Evolutionary conservation across 371 early-diverging fungal species (phyloP).

Genomic region (Mortierella sp.): DNA sequence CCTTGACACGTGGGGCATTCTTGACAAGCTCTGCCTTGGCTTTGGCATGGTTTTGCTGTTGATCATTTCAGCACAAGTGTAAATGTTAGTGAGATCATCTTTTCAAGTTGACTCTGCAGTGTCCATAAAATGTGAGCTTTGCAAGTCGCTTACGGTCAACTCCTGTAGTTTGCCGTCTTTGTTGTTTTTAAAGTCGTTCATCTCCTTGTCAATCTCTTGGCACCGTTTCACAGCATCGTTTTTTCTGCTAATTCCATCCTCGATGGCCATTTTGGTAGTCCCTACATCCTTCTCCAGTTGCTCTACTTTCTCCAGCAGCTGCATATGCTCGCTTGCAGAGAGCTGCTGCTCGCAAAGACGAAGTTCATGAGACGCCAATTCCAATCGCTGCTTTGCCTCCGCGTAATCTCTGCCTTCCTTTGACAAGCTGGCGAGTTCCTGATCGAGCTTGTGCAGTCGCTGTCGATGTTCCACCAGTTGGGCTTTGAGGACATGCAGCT

Average conservation of each 20-base stretch:
- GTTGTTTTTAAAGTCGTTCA: conserved; percentile 88
- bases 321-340: conserved; percentile 78
- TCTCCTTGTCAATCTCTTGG: conserved; percentile 85
- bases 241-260: conserved; percentile 62
- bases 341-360: conserved; percentile 79
- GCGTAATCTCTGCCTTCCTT: conserved; percentile 63
- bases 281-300: conserved; percentile 65
- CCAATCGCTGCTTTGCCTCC: conserved; percentile 72
- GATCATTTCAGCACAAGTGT: not conserved
- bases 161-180: conserved; percentile 89
- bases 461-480: conserved; percentile 66
- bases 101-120: not conserved
- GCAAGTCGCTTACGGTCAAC: conserved; percentile 64
- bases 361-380: conserved; percentile 82
- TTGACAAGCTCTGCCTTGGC: conserved; percentile 70
- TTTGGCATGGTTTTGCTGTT: conserved; percentile 70
- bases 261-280: conserved; percentile 51
- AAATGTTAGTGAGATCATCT: not conserved
- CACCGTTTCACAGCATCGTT: conserved; percentile 62
- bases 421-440: conserved; percentile 57
- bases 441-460: conserved; percentile 64
- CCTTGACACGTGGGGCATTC: conserved; percentile 68
- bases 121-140: not conserved
- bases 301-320: conserved; percentile 59
- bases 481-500: conserved; percentile 70